Evolutionary conservation across 768 basidiomycete species (phyloP), one percentile per base, ranked within the genome.

Genomic region (Strobilomyces dryophilus): DNA sequence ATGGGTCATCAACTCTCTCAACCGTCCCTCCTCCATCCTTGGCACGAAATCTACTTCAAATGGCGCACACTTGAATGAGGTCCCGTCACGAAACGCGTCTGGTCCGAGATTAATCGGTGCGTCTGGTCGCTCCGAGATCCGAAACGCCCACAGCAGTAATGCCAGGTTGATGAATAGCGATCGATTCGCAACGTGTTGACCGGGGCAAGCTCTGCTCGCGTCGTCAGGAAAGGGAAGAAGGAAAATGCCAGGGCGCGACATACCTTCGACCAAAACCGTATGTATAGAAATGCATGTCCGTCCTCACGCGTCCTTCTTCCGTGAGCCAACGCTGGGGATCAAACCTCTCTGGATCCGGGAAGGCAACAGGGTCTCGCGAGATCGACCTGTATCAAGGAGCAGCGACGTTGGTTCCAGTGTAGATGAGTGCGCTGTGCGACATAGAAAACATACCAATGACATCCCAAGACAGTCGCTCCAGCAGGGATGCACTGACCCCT

Each of bases 121-220:
- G 2, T 67, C 58, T 0, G 78, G 74, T 54, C 82, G 78, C 21
- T 76, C 58, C 6, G 66, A 67, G 26, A 88, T 73, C 0, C 63
- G 73, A 70, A 87, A 86, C 0, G 83, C 77, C 82, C 83, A 86
- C n/a, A 83, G 73, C 7, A 82, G 63, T 9, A 83, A 71, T 0
- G 83, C 80, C 1, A 82, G 77, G 61, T 80, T 84, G 49, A 39
- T 39, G 11, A 12, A 39, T 1, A 39, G 37, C 18, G 37, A 39
- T 20, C 18, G n/a, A 39, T 39, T 52, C 5, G 59, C 83, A 27
- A 87, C 74, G 63, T 82, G 72, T 53, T 76, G 77, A 1, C 84
- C 84, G 0, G 83, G 83, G 49, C 84, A 87, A 1, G 83, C 74
- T 35, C 83, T 43, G 26, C 15, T 43, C 14, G 8, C 21, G 5